Conservation (phyloP, 768 basidiomycete species). For the Boletus insuetus region DNA sequence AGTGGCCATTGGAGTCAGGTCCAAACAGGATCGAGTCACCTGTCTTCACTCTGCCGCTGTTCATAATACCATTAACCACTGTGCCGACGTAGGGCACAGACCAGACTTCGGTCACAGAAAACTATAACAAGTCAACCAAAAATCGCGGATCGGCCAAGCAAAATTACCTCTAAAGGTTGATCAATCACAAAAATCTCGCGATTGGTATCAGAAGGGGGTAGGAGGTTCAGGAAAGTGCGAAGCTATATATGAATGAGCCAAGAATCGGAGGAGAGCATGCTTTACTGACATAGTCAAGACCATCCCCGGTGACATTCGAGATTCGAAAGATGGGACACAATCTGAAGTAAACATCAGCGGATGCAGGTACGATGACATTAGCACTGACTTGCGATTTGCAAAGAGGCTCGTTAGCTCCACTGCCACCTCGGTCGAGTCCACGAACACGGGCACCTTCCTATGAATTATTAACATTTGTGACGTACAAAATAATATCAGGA, state of each 20-base stretch:
- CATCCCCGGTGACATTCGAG: slow-evolving; percentile 94
- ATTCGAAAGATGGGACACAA: slow-evolving; percentile 89
- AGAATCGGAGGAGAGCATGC: not conserved
- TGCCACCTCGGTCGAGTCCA: slow-evolving; percentile 77
- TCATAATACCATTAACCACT: slow-evolving; percentile 81
- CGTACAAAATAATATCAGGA: slow-evolving; percentile 1
- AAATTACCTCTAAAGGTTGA: slow-evolving; percentile 70
- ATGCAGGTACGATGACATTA: not conserved
- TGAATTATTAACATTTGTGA: not conserved
- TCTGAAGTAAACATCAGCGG: slow-evolving; percentile 38
- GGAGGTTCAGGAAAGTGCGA: slow-evolving; percentile 85
- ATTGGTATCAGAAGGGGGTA: slow-evolving; percentile 86
- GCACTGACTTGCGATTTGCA: slow-evolving; percentile 62
- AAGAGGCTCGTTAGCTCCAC: slow-evolving; percentile 76
- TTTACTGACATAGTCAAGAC: slow-evolving; percentile 67
- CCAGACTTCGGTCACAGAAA: slow-evolving; percentile 84
- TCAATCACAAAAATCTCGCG: slow-evolving; percentile 76
- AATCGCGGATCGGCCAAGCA: not conserved
- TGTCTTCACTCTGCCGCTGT: slow-evolving; percentile 68
- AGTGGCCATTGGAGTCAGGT: slow-evolving; percentile 91
- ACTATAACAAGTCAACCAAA: slow-evolving; percentile 43
- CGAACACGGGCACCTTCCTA: slow-evolving; percentile 81
- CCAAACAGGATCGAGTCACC: slow-evolving; percentile 85
- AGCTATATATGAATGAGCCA: slow-evolving; percentile 44
- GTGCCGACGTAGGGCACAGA: slow-evolving; percentile 85